A percentile compares a stretch with the other conserved stretches of the same genome.
Evolutionary conservation across 1,284 basidiomycete species (phyloP).

Genomic region (Moesziomyces sp.): DNA sequence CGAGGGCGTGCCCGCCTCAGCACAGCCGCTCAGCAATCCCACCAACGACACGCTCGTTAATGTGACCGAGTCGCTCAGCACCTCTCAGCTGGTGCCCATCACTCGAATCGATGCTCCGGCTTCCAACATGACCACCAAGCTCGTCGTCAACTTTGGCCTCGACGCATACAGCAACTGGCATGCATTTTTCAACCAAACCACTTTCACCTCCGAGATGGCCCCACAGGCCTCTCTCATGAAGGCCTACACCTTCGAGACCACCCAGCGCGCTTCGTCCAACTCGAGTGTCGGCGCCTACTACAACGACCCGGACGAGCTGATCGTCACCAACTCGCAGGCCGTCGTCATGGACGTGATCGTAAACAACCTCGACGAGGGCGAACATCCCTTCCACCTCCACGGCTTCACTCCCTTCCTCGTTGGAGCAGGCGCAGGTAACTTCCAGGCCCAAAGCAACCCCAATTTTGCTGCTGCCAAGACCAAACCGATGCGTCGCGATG

Average conservation of each 20-base stretch:
- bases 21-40: constrained; percentile 27
- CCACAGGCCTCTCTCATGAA: constrained; percentile 31
- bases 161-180: constrained; percentile 36
- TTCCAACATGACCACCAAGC: constrained; percentile 40
- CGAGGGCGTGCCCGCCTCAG: constrained; percentile 60
- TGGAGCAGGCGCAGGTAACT: constrained; percentile 63
- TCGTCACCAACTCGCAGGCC: constrained; percentile 41
- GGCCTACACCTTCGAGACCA: constrained; percentile 33
- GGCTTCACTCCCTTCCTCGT: constrained; percentile 60
- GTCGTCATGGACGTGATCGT: constrained; percentile 65
- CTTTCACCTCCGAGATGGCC: constrained; percentile 46
- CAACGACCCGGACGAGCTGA: constrained; percentile 32
- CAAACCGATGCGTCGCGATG: constrained; percentile 56
- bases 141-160: constrained; percentile 44
- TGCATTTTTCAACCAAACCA: constrained; percentile 52
- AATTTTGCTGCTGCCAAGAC: constrained; percentile 34
- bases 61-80: constrained; percentile 27
- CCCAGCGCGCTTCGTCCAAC: constrained; percentile 18
- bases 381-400: constrained; percentile 70
- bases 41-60: constrained; percentile 23
- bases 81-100: constrained; percentile 33
- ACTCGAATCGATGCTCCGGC: constrained; percentile 29
- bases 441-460: constrained; percentile 30
- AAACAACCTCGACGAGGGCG: constrained; percentile 69
- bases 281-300: constrained; percentile 33